Base-by-base conservation (phyloP, 345 rosid species). In the Hirschfeldia incana region DNA sequence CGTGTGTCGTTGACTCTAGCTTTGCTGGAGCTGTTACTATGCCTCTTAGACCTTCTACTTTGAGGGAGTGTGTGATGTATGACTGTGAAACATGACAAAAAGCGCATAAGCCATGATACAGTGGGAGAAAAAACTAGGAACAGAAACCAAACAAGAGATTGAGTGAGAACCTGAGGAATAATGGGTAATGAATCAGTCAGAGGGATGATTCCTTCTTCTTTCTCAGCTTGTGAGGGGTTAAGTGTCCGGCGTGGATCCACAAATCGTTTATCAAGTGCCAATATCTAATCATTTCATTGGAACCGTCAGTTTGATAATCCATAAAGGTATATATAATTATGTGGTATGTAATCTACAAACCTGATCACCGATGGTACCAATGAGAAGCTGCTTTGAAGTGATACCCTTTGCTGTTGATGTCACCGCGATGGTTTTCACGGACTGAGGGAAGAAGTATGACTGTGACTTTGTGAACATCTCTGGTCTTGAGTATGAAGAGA, bases 391-490 rank as follows among this genome's bases (percentile, higher is more conserved):
- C 97, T 92, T 92, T 16, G 99, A 93, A 39, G 97, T 93, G 67
- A 96, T 93, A 70, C 99, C 99, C 94, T 89, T 96, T 44, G 97
- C 90, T 63, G 99, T 96, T 59, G 86, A 89, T 65, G 99, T 96
- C 77, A 92, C 97, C 10, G 94, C 86, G 37, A 96, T 85, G 13
- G 94, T 86, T 89, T 93, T 92, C 77, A 89, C 87, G 1, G 98
- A 92, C 79, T 93, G 98, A 59, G 98, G 75, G 76, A 96, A 93
- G 81, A 87, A 96, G 80, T 96, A 96, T 6, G 99, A 93, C 85
- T 96, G 99, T 37, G 97, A 90, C 85, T 88, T 93, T 57, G 94
- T 88, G n/a, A 85, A 74, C 73, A 93, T 87, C 82, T 93, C 99
- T 1, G 92, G 89, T 64, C 97, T 91, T 44, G 99, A 93, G 83